These are phyloP conservation scores for Pichia cactophila DNA, from an alignment of 1,139 yeast genomes.

Conservation along the genomic window DNA sequence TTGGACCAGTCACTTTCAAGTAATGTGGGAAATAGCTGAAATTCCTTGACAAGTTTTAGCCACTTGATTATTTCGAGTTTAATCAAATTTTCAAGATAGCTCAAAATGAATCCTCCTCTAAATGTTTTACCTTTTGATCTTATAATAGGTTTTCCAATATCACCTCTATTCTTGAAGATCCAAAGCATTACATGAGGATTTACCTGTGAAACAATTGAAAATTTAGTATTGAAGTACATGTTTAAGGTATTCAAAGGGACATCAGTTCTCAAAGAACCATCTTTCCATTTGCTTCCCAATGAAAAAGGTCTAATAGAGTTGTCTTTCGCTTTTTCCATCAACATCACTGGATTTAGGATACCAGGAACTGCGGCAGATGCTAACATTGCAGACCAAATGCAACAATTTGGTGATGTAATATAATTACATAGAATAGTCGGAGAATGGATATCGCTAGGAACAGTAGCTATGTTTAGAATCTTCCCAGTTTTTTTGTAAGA, in stretches of 20 bases:
- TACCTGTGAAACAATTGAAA: conserved; percentile 72
- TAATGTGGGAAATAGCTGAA: conserved; percentile 62
- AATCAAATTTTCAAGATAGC: conserved; percentile 64
- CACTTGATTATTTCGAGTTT: conserved; percentile 70
- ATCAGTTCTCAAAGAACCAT: conserved; percentile 67
- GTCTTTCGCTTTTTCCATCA: conserved; percentile 57
- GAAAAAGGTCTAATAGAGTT: conserved; percentile 54
- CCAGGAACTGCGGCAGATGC: conserved; percentile 86
- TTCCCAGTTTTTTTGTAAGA: conserved; percentile 64
- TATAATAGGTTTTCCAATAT: conserved; percentile 74
- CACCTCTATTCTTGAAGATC: conserved; percentile 73
- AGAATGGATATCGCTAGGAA: conserved; percentile 77
- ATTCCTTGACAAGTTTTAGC: conserved; percentile 57
- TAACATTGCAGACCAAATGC: conserved; percentile 71
- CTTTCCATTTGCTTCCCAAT: conserved; percentile 69
- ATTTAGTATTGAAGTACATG: conserved; percentile 72
- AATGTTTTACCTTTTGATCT: conserved; percentile 50
- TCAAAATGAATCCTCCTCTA: conserved; percentile 71
- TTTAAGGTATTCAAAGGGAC: conserved; percentile 63
- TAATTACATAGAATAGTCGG: conserved; percentile 75
- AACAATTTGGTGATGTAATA: conserved; percentile 72
- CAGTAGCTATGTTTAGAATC: conserved; percentile 64
- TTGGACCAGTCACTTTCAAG: conserved; percentile 78
- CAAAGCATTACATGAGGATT: conserved; percentile 76
- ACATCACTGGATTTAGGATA: conserved; percentile 70